Conservation (phyloP, 2,329 filamentous ascomycete species). For the Corynespora cassiicola region DNA sequence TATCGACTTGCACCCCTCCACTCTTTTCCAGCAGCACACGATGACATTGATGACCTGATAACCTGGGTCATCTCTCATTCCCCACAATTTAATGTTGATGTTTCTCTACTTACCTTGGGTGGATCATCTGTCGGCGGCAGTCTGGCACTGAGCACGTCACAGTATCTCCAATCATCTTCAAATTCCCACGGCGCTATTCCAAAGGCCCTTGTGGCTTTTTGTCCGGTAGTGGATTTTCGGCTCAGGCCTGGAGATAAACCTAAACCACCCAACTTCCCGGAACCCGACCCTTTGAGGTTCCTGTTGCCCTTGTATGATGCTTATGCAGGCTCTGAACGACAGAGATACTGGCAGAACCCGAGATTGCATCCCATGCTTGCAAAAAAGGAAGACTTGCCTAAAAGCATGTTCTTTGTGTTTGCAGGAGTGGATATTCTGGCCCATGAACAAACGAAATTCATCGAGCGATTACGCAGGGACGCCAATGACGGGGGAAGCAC, state of each 20-base stretch:
- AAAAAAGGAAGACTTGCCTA: constrained; percentile 42
- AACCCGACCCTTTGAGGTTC: constrained; percentile 47
- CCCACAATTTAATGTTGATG: constrained; percentile 45
- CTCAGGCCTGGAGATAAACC: constrained; percentile 51
- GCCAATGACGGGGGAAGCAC: constrained; percentile 23
- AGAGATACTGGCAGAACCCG: constrained; percentile 35
- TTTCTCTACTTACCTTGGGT: constrained; percentile 50
- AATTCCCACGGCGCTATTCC: background rate
- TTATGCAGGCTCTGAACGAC: constrained; percentile 45
- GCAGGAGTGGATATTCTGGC: constrained; percentile 51
- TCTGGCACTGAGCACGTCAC: constrained; percentile 45
- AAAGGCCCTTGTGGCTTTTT: constrained; percentile 52
- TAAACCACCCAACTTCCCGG: constrained; percentile 38
- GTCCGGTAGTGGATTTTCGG: constrained; percentile 34
- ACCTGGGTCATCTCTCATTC: constrained; percentile 50
- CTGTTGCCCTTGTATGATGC: constrained; percentile 53
- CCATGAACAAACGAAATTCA: constrained; percentile 49
- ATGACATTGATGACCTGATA: constrained; percentile 55
- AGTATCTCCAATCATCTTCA: background rate
- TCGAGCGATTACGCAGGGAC: constrained; percentile 40
- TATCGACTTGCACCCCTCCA: constrained; percentile 52
- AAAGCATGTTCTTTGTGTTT: constrained; percentile 50
- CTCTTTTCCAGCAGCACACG: constrained; percentile 49
- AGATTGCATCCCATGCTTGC: constrained; percentile 49
- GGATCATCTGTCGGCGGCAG: constrained; percentile 56